Percentiles rank a stretch among this genome's conserved stretches.
These are phyloP conservation scores for Narthecium ossifragum DNA, from an alignment of 106 monocot genomes.

Conservation along the genomic window DNA sequence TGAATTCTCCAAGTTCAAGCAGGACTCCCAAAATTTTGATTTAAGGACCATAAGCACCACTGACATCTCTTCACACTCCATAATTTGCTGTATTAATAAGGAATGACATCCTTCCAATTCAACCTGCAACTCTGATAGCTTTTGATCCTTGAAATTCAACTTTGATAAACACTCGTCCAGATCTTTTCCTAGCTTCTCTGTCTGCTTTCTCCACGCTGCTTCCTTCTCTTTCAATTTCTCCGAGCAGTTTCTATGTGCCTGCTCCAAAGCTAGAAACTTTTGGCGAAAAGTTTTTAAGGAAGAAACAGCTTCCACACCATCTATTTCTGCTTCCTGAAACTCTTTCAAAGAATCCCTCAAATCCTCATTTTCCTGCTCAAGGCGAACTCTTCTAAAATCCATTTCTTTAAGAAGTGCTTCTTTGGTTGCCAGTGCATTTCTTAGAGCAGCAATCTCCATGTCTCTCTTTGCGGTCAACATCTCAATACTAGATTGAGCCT, in stretches of 20 bases:
- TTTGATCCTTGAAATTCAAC: slow-evolving; percentile 28
- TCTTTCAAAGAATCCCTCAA: slow-evolving; percentile 54
- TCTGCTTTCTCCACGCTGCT: slow-evolving; percentile 32
- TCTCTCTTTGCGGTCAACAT: slow-evolving; percentile 47
- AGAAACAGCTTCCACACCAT: slow-evolving; percentile 33
- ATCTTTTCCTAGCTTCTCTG: slow-evolving; percentile 39
- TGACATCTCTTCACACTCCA: slow-evolving; percentile 44
- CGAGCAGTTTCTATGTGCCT: slow-evolving; percentile 45
- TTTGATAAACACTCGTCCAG: slow-evolving; percentile 34
- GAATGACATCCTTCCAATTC: slow-evolving; percentile 38
- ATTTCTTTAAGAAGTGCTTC: slow-evolving; percentile 47
- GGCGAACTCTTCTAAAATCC: slow-evolving; percentile 34
- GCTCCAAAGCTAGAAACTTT: slow-evolving; percentile 59
- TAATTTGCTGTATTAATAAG: slow-evolving; percentile 31
- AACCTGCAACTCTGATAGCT: slow-evolving; percentile 26
- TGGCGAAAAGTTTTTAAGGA: slow-evolving; percentile 45
- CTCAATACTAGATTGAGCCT: slow-evolving; percentile 32
- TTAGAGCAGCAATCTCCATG: slow-evolving; percentile 63
- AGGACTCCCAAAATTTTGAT: slow-evolving; percentile 39
- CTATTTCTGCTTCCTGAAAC: slow-evolving; percentile 47
- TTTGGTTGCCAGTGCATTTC: slow-evolving; percentile 59
- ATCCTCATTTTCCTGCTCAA: slow-evolving; percentile 74
- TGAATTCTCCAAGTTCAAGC: slow-evolving; percentile 10
- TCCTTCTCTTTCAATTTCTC: slow-evolving; percentile 53
- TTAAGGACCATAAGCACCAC: slow-evolving; percentile 23